A percentile compares a stretch with the other conserved stretches of the same genome.
Conservation (phyloP, 2,329 filamentous ascomycete genomes). For the Hansfordia pulvinata region DNA sequence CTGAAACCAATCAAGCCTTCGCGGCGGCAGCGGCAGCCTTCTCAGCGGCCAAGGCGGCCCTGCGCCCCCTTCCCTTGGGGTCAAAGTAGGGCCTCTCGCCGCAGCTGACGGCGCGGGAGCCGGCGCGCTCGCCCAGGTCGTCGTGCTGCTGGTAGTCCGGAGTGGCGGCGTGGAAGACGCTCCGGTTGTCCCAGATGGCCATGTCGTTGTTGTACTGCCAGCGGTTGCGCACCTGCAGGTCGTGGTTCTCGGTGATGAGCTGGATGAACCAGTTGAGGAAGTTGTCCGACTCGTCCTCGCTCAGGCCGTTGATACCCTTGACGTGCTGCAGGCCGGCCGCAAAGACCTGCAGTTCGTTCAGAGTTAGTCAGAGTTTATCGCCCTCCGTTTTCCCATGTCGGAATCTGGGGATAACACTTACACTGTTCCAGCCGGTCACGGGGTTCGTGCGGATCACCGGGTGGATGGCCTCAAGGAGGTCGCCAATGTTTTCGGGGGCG, state of each 20-base stretch:
- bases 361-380: too few relatives aligned
- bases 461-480: constrained; percentile 32
- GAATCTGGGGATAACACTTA: constrained; percentile 36
- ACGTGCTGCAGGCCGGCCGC: constrained; percentile 25
- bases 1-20: too few relatives aligned
- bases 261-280: constrained; percentile 38
- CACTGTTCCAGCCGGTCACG: constrained; percentile 41
- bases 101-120: constrained; percentile 34
- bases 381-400: too few relatives aligned
- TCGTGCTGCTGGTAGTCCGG: constrained; percentile 37
- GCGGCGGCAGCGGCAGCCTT: too few relatives aligned
- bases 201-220: constrained; percentile 31
- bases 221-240: constrained; percentile 34
- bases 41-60: too few relatives aligned
- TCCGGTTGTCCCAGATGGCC: constrained; percentile 46
- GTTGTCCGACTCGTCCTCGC: constrained; percentile 28
- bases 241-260: constrained; percentile 39
- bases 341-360: too few relatives aligned
- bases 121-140: constrained; percentile 29
- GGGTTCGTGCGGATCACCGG: constrained; percentile 44
- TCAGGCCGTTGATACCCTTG: constrained; percentile 34
- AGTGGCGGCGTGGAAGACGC: constrained; percentile 40
- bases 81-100: constrained; percentile 42
- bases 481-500: constrained; percentile 34
- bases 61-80: too few relatives aligned